Percentiles rank a stretch among this genome's conserved stretches.
Evolutionary conservation across 2,329 filamentous ascomycete species (phyloP).

Genomic region (Colletotrichum brevisporum): DNA sequence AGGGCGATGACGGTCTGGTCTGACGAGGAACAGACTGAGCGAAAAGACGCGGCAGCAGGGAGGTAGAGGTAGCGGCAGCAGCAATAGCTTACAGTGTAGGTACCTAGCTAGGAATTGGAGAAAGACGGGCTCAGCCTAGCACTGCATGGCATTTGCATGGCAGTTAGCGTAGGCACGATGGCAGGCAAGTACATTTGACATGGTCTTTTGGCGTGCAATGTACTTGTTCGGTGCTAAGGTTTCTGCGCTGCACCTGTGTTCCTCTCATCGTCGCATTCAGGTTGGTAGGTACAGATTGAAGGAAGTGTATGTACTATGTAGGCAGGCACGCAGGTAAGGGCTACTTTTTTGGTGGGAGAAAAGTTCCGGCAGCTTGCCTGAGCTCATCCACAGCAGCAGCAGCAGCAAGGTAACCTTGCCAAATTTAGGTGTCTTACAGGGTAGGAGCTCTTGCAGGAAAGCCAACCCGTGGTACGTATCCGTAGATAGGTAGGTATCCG

Average conservation of each 20-base stretch:
- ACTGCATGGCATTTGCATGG: background rate
- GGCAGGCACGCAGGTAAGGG: background rate
- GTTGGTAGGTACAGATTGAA: background rate
- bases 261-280: no score
- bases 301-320: background rate
- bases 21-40: conserved; percentile 7
- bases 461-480: background rate
- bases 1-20: conserved; percentile 27
- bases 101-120: conserved; percentile 14
- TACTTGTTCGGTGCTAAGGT: no score
- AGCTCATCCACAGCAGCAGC: conserved; percentile 1
- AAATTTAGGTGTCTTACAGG: background rate
- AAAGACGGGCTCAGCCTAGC: conserved; percentile 8
- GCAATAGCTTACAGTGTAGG: no score
- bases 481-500: conserved; percentile 1
- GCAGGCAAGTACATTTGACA: no score
- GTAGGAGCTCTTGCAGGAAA: conserved; percentile 2
- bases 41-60: background rate
- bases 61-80: background rate
- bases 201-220: no score
- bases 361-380: background rate
- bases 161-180: no score
- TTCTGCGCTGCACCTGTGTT: no score
- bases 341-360: background rate
- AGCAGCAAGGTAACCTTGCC: background rate